These are phyloP conservation scores for Penicillium griseofulvum DNA, from an alignment of 2,329 filamentous ascomycete genomes.

Conservation along the genomic window DNA sequence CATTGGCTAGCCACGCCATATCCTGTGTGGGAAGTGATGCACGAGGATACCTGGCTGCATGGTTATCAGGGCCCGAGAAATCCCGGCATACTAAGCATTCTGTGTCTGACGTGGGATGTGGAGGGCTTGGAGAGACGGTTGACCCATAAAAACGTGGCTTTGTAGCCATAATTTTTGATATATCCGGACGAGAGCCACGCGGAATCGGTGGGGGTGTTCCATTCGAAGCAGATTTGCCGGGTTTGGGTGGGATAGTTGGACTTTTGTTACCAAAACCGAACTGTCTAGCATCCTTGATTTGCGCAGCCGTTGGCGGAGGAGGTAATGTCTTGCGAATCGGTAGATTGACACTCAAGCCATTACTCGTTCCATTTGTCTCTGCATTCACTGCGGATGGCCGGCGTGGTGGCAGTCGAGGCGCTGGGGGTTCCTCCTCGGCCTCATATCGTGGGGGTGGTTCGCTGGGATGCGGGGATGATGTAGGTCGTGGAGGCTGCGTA, in stretches of 20 bases:
- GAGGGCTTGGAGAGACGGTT: conserved; percentile 11
- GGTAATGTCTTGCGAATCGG: conserved; percentile 34
- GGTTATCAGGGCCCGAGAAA: conserved; percentile 75
- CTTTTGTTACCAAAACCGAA: conserved; percentile 50
- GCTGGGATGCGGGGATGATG: conserved; percentile 11
- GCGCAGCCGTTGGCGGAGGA: conserved; percentile 31
- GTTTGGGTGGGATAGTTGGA: not conserved
- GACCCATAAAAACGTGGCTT: conserved; percentile 45
- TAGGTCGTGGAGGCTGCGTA: conserved; percentile 11
- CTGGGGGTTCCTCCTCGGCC: conserved; percentile 16
- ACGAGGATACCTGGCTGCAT: conserved; percentile 74
- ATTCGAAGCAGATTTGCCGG: conserved; percentile 21
- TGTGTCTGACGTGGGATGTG: conserved; percentile 18
- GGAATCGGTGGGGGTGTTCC: conserved; percentile 52
- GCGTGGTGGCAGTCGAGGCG: conserved; percentile 24
- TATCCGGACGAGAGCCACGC: conserved; percentile 55
- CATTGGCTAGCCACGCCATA: conserved; percentile 70
- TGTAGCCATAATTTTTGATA: conserved; percentile 55
- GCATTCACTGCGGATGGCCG: conserved; percentile 21
- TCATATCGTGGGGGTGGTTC: not conserved
- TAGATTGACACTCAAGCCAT: conserved; percentile 15
- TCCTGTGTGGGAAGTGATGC: conserved; percentile 66
- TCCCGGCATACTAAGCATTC: conserved; percentile 81
- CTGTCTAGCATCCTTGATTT: conserved; percentile 37
- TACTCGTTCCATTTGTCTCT: conserved; percentile 14